These are phyloP conservation scores for Filosporella fistucella DNA, from an alignment of 495 filamentous ascomycete species.

Conservation along the genomic window DNA sequence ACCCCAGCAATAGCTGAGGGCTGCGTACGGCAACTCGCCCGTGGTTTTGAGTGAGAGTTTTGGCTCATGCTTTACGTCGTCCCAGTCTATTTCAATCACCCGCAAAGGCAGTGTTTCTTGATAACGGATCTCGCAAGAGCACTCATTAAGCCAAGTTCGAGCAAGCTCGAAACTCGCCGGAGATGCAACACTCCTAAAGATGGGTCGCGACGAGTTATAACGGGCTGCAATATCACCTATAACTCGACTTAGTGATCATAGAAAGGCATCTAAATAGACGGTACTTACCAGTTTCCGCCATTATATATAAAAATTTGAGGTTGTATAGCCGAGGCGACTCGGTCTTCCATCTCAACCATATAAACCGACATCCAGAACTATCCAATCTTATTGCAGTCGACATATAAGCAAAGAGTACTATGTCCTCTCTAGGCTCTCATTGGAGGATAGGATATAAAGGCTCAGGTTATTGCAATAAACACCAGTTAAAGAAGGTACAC, in stretches of 20 bases:
- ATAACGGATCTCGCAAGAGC: not conserved
- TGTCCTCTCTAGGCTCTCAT: not conserved
- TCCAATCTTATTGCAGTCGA: not conserved
- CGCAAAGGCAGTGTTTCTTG: not conserved
- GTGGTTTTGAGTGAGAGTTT: not conserved
- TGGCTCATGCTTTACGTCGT: not conserved
- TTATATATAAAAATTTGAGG: not conserved
- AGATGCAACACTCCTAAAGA: not conserved
- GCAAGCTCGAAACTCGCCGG: not conserved
- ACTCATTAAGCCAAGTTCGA: not conserved
- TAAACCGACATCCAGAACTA: not conserved
- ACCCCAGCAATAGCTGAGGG: conserved; percentile 1
- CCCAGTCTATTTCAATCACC: not conserved
- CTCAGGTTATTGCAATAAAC: not conserved
- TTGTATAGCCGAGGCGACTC: not conserved
- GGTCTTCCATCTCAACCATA: not conserved
- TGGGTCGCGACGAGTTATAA: not conserved
- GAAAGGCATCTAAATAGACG: not conserved
- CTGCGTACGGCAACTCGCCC: not conserved
- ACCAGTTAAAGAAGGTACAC: not conserved
- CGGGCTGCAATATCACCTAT: not conserved
- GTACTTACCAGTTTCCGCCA: not conserved
- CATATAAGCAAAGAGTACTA: not conserved
- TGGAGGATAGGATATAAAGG: not conserved
- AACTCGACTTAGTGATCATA: not conserved